Evolutionary conservation across 352 stramenopile species (phyloP).

Genomic region (Pythium myriotylum): DNA sequence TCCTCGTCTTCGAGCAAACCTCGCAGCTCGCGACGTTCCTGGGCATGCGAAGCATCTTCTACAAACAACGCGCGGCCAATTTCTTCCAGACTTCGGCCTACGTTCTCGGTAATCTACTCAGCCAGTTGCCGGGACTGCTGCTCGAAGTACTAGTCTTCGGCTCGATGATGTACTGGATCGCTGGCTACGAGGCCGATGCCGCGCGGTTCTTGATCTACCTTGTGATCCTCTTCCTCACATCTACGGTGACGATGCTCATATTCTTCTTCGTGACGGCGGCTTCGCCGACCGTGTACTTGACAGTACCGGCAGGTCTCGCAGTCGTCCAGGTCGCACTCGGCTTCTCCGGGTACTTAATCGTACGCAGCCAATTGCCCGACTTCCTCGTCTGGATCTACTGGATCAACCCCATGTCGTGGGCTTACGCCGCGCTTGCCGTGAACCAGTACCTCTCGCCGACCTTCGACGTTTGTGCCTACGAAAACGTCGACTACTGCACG

Average conservation of each 20-base stretch:
- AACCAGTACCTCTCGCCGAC: background rate
- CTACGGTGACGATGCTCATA: no score
- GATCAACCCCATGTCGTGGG: background rate
- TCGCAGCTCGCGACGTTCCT: conserved; percentile 53
- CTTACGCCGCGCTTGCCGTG: background rate
- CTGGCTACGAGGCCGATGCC: conserved; percentile 34
- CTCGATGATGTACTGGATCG: conserved; percentile 67
- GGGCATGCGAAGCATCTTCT: conserved; percentile 48
- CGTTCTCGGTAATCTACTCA: conserved; percentile 32
- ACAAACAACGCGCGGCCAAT: conserved; percentile 64
- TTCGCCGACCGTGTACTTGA: background rate
- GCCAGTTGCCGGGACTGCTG: conserved; percentile 26
- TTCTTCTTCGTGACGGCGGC: background rate
- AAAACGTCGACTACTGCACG: background rate
- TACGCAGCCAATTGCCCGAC: background rate
- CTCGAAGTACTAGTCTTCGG: conserved; percentile 62
- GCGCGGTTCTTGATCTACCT: background rate
- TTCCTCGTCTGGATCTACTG: background rate
- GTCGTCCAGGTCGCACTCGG: background rate
- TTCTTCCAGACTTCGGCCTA: conserved; percentile 68
- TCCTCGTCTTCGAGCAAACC: conserved; percentile 66
- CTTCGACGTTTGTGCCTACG: background rate
- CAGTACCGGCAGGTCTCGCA: background rate
- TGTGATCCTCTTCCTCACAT: background rate
- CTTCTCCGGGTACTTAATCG: background rate